These are phyloP conservation scores for Cladosporium sp. DNA, from an alignment of 2,329 filamentous ascomycete genomes.

Conservation along the genomic window DNA sequence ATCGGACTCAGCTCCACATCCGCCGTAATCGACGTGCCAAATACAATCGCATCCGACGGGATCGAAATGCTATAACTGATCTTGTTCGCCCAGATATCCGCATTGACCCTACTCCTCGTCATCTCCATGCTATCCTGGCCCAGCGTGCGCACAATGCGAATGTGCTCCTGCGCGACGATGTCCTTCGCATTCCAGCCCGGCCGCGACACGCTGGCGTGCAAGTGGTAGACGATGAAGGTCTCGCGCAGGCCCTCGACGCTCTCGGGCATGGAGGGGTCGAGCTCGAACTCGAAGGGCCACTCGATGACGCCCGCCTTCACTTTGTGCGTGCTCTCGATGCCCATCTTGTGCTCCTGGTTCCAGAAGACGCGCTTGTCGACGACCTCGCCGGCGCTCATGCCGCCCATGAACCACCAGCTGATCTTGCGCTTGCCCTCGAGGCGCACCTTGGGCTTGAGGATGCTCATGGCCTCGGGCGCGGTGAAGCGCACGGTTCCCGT, in stretches of 20 bases:
- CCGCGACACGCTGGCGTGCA: conserved; percentile 82
- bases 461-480: conserved; percentile 42
- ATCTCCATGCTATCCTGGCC: conserved; percentile 64
- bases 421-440: conserved; percentile 45
- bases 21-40: conserved; percentile 77
- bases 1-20: conserved; percentile 84
- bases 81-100: conserved; percentile 97
- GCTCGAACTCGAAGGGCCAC: conserved; percentile 45
- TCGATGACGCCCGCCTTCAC: conserved; percentile 45
- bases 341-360: conserved; percentile 39
- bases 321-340: conserved; percentile 43
- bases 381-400: conserved; percentile 34
- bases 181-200: conserved; percentile 81
- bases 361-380: conserved; percentile 43
- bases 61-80: conserved; percentile 91
- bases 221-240: conserved; percentile 79
- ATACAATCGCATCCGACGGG: conserved; percentile 88
- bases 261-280: conserved; percentile 56
- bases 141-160: conserved; percentile 44
- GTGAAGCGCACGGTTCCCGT: conserved; percentile 42
- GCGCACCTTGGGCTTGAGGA: conserved; percentile 41
- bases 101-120: conserved; percentile 51
- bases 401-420: conserved; percentile 33
- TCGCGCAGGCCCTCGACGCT: conserved; percentile 85
- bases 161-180: conserved; percentile 66